Percentiles rank a stretch among this genome's conserved stretches.
Conservation (phyloP, 139 green algal species). For the Monoraphidium neglectum region DNA sequence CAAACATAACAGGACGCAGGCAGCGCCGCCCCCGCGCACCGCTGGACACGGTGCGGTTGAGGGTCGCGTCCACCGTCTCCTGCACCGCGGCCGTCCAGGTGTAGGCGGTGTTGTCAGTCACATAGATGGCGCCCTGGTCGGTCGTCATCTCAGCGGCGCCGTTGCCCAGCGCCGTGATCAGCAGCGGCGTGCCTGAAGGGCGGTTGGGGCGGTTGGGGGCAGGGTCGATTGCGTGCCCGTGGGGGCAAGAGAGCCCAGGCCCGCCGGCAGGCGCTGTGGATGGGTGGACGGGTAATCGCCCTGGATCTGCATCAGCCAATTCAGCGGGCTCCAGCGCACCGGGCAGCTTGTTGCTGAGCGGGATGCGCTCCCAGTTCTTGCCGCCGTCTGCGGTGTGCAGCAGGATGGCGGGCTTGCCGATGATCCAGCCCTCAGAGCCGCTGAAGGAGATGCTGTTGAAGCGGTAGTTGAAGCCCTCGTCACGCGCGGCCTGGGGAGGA, state of each 20-base stretch:
- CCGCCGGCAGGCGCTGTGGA: no score
- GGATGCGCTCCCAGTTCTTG: constrained; percentile 95
- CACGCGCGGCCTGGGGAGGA: constrained; percentile 46
- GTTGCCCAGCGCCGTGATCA: constrained; percentile 75
- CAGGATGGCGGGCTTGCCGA: constrained; percentile 98
- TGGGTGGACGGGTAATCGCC: no score
- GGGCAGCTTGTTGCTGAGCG: constrained; percentile 92
- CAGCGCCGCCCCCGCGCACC: constrained; percentile 38
- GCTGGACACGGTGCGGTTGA: constrained; percentile 93
- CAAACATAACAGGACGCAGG: no score
- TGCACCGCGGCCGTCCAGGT: constrained; percentile 97
- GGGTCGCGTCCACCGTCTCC: constrained; percentile 98
- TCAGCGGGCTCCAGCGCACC: constrained; percentile 29
- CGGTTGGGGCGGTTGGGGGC: not conserved
- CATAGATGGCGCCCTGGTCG: constrained; percentile 98
- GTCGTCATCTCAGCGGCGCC: constrained; percentile 92
- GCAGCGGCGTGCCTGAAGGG: constrained; percentile 69
- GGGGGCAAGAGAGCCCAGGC: no score
- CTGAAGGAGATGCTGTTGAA: constrained; percentile 97
- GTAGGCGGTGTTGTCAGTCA: constrained; percentile 92
- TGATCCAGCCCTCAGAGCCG: constrained; percentile 98
- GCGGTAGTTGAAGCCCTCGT: constrained; percentile 92
- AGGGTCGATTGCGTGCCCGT: no score
- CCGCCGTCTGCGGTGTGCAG: constrained; percentile 95
- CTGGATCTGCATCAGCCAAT: not conserved